Base-by-base conservation (phyloP, 2,329 filamentous ascomycete genomes). In the Aspergillus proliferans region DNA sequence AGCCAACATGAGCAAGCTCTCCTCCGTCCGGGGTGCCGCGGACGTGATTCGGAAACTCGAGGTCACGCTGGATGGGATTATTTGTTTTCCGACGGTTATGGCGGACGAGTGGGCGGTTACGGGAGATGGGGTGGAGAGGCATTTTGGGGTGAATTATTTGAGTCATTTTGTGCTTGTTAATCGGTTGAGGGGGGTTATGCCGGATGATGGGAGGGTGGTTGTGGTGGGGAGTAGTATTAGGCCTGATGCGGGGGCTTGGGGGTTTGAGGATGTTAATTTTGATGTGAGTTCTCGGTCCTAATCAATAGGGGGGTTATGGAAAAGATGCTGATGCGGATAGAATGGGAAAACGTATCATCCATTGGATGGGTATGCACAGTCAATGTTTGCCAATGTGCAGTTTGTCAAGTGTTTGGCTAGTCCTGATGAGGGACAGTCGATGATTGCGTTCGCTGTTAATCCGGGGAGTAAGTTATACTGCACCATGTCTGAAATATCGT, bases 71-170 rank as follows among this genome's bases (percentile, higher is more conserved):
- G 59, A 61, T n/a, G 60, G 59, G 2, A 50, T 62, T 26, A 33
- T 60, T 10, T 49, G 50, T 18, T 57, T 58, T 51, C 54, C 57
- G 3, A 54, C 50, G 6, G 45, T 58, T 6, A 55, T 56, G 42
- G 58, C 55, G 8, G 53, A 45, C 1, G 47, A 48, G 6, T 62
- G 57, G 50, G 46, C 52, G 42, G 50, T 45, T 7, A 60, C 60
- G 8, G 26, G n/a, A 5, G 58, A 62, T 44, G 60, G 58, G 7
- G 42, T 58, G 1, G 60, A 62, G 47, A 49, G 48, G 3, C 58
- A 63, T 48, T 61, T 63, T 33, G 57, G 60, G 51, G 48, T 46
- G 30, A 63, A 63, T 18, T 61, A 62, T 47, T 47, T 63, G 8
- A 48, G 50, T 14, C 53, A 60, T 47, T 63, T 60, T 41, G 39